These are phyloP conservation scores for Trypanosoma avium DNA, from an alignment of 208 protist genomes.

Conservation along the genomic window DNA sequence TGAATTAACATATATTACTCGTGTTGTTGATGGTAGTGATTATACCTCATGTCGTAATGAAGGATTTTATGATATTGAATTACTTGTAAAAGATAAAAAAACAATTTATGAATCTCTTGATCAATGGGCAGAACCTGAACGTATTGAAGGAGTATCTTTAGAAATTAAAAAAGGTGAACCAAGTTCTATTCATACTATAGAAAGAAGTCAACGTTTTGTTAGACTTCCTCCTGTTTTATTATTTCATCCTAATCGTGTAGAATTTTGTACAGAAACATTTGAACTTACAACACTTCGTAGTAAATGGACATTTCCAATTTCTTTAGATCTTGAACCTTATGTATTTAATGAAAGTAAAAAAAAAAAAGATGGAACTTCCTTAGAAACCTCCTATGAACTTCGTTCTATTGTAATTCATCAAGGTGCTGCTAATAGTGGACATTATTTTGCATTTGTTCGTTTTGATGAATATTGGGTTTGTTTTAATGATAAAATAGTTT, in stretches of 20 bases:
- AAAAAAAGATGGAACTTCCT: constrained; percentile 26
- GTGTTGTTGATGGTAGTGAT: constrained; percentile 59
- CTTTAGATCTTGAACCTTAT: constrained; percentile 62
- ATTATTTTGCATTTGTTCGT: constrained; percentile 89
- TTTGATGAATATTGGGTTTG: constrained; percentile 62
- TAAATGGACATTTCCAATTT: constrained; percentile 64
- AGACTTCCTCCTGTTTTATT: constrained; percentile 85
- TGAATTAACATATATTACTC: constrained; percentile 64
- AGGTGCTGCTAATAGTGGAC: constrained; percentile 71
- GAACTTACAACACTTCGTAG: constrained; percentile 82
- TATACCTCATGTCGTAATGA: constrained; percentile 75
- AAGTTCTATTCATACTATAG: constrained; percentile 58
- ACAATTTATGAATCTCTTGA: constrained; percentile 80
- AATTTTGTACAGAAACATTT: constrained; percentile 78
- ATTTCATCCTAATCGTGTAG: constrained; percentile 89
- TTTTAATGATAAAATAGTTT: constrained; percentile 82
- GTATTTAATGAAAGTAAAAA: constrained; percentile 43
- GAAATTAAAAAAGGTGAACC: constrained; percentile 50
- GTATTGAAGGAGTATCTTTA: constrained; percentile 83
- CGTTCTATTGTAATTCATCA: constrained; percentile 84
- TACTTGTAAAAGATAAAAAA: constrained; percentile 79
- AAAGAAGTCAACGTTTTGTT: constrained; percentile 70
- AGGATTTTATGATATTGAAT: constrained; percentile 86
- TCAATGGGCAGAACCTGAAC: constrained; percentile 60
- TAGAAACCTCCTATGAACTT: constrained; percentile 60